phyloP scores from a whole-genome alignment of 1,139 yeast species.

The Eremothecium cymbalariae region DNA sequence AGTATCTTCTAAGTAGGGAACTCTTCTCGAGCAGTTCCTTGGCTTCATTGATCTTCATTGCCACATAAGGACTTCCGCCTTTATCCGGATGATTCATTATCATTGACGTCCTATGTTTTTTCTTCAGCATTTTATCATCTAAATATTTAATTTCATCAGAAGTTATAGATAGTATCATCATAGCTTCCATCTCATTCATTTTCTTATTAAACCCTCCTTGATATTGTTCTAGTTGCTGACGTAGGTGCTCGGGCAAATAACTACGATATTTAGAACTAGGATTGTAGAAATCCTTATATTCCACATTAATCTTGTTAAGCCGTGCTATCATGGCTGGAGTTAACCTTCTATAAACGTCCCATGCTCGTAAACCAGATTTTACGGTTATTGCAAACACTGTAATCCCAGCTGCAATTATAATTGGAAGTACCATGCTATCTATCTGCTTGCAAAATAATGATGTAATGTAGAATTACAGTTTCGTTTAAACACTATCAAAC shows the following conservation, averaged over 20 bases:
- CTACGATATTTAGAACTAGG: slow-evolving; percentile 9
- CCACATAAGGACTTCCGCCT: slow-evolving; percentile 92
- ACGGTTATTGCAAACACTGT: slow-evolving; percentile 23
- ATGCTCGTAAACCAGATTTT: slow-evolving; percentile 26
- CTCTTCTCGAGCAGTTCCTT: slow-evolving; percentile 25
- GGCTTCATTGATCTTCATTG: slow-evolving; percentile 96
- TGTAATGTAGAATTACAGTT: too few species aligned
- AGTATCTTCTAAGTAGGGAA: slow-evolving; percentile 4
- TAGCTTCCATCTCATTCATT: slow-evolving; percentile 86
- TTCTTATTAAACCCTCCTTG: slow-evolving; percentile 78
- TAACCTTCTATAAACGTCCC: slow-evolving; percentile 23
- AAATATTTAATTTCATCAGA: slow-evolving; percentile 47
- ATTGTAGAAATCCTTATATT: slow-evolving; percentile 6
- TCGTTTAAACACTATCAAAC: too few species aligned
- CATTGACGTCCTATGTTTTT: slow-evolving; percentile 84
- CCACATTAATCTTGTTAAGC: slow-evolving; percentile 19
- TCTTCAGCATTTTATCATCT: slow-evolving; percentile 66
- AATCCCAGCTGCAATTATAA: slow-evolving; percentile 25
- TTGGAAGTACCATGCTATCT: slow-evolving; percentile 29
- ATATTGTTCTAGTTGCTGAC: slow-evolving; percentile 14
- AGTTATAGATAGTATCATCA: slow-evolving; percentile 52
- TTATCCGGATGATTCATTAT: slow-evolving; percentile 92
- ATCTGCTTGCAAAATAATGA: too few species aligned
- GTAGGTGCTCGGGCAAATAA: slow-evolving; percentile 12
- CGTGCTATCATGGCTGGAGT: slow-evolving; percentile 26